phyloP scores from a whole-genome alignment of 345 rosid genomes.

The Brassica rapa region DNA sequence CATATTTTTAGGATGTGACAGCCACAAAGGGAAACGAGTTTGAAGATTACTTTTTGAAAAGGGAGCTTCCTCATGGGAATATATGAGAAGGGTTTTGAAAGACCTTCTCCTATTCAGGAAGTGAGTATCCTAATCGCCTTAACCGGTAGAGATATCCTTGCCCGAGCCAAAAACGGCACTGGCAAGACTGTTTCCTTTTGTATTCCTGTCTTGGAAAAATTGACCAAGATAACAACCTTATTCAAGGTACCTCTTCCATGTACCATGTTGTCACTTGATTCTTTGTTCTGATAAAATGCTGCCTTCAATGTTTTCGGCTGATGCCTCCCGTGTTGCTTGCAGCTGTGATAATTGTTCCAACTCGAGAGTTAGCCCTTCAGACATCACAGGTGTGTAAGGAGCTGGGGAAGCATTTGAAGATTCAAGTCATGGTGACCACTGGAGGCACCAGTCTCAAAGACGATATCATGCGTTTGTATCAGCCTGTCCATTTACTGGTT shows the following conservation, averaged over 20 bases:
- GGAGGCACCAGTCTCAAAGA: slow-evolving; percentile 96
- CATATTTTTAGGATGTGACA: slow-evolving; percentile 68
- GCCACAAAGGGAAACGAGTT: slow-evolving; percentile 97
- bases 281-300: too few species aligned
- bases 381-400: slow-evolving; percentile 95
- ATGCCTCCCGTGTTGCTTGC: slow-evolving; percentile 26
- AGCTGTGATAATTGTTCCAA: slow-evolving; percentile 93
- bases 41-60: slow-evolving; percentile 85
- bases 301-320: background rate
- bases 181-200: slow-evolving; percentile 96
- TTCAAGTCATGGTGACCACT: slow-evolving; percentile 93
- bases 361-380: slow-evolving; percentile 91
- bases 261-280: too few species aligned
- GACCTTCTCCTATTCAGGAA: slow-evolving; percentile 98
- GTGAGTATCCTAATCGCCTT: slow-evolving; percentile 96
- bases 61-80: slow-evolving; percentile 94
- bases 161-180: slow-evolving; percentile 95
- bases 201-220: slow-evolving; percentile 88
- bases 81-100: slow-evolving; percentile 92
- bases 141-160: slow-evolving; percentile 94
- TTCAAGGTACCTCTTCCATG: slow-evolving; percentile 54
- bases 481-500: slow-evolving; percentile 87
- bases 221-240: slow-evolving; percentile 83
- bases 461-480: slow-evolving; percentile 93
- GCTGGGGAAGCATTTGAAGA: slow-evolving; percentile 84